Base-by-base conservation (phyloP, 768 basidiomycete genomes). In the Clavaria fumosa region DNA sequence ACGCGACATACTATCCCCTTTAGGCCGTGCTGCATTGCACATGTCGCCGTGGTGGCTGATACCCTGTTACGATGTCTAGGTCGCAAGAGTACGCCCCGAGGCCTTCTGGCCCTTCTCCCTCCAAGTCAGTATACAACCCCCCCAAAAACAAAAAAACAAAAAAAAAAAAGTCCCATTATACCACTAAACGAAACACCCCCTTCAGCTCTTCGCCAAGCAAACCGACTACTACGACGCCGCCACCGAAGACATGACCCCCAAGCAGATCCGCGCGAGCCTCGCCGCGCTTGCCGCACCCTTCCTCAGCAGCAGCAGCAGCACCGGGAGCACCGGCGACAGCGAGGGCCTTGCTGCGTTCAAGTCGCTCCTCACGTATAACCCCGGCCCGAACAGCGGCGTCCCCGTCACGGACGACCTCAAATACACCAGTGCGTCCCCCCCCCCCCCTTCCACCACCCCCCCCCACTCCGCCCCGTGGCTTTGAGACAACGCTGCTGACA, bases 351-450 rank as follows among this genome's bases (percentile, higher is more conserved):
- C 60, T 2, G 58, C 63, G 18, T 67, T 90, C 51, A 66, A 62
- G 40, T 75, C 78, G 10, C 66, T 77, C 32, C 56, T 91, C 22
- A 63, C 58, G 23, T 60, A 77, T 17, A 79, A 79, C 52, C 53
- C 63, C 11, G 57, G 62, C 4, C 72, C 75, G 1, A 91, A 95
- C 47, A 84, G 82, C 7, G 88, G 88, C 0, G 70, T 70, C n/a
- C 75, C 62, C 3, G 78, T 86, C 18, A 86, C 84, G 0, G 76
- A 85, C 43, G 83, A 84, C 45, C 61, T 95, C 43, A 95, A 93
- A 59, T 86, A 89, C 52, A 78, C 72, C n/a, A 69, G 89, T 90
- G 49, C 38, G 80, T 61, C 9, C 2, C 31, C 7, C 4, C 7
- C 7, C 7, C n/a, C n/a, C n/a, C n/a, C n/a, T n/a, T n/a, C n/a